phyloP scores from a whole-genome alignment of 768 basidiomycete species.

The Polyporus arcularius region DNA sequence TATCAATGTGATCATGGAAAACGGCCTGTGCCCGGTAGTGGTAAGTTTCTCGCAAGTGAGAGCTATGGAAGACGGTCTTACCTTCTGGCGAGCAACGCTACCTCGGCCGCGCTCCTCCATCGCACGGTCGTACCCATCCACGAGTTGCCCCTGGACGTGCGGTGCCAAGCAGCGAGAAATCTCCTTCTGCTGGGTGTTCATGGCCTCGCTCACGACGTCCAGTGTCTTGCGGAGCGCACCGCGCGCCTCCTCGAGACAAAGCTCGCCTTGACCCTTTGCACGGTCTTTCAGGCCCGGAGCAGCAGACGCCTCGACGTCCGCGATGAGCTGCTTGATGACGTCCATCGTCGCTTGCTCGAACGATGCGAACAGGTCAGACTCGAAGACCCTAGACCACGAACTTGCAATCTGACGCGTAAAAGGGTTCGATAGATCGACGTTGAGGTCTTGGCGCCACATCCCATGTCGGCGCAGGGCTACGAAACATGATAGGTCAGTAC shows the following conservation, averaged over 20 bases:
- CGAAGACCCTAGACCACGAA: constrained; percentile 62
- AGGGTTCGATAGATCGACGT: constrained; percentile 56
- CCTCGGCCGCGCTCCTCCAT: constrained; percentile 57
- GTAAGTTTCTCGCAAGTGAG: neutral
- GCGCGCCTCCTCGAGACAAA: constrained; percentile 52
- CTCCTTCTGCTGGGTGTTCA: constrained; percentile 59
- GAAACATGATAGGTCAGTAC: neutral
- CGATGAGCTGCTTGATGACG: constrained; percentile 45
- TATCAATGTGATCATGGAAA: constrained; percentile 48
- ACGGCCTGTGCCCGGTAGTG: constrained; percentile 34
- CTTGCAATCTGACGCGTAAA: constrained; percentile 60
- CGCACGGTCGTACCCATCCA: constrained; percentile 53
- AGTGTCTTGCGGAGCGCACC: constrained; percentile 50
- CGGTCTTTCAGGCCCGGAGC: constrained; percentile 55
- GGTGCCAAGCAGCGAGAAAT: constrained; percentile 58
- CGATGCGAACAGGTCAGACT: constrained; percentile 53
- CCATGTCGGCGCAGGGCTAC: constrained; percentile 55
- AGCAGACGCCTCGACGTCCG: constrained; percentile 53
- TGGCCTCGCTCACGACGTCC: constrained; percentile 48
- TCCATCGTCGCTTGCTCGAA: constrained; percentile 43
- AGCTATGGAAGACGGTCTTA: constrained; percentile 18
- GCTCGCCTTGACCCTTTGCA: constrained; percentile 49
- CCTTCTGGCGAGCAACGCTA: constrained; percentile 63
- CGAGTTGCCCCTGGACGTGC: constrained; percentile 52
- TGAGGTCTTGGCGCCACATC: constrained; percentile 58